phyloP scores from a whole-genome alignment of 805 yeast genomes.

The Starmerella khaoyaiensis region DNA sequence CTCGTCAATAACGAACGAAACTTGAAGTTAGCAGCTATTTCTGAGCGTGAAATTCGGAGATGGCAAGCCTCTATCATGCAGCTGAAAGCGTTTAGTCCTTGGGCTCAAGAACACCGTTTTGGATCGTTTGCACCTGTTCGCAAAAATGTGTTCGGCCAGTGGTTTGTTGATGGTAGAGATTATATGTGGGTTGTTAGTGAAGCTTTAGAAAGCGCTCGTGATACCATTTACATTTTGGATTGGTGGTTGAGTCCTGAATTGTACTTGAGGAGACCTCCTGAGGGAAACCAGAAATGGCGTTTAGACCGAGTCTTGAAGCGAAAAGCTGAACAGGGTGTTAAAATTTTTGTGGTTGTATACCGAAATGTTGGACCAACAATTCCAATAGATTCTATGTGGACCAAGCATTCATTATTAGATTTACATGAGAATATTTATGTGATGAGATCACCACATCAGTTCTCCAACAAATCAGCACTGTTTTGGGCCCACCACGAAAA shows the following conservation, averaged over 20 bases:
- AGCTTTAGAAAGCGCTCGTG: conserved; percentile 86
- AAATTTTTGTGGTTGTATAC: conserved; percentile 79
- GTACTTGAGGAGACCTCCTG: conserved; percentile 84
- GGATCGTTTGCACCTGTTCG: conserved; percentile 88
- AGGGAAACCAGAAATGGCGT: conserved; percentile 90
- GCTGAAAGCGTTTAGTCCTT: conserved; percentile 55
- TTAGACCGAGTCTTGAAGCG: conserved; percentile 75
- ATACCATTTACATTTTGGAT: conserved; percentile 86
- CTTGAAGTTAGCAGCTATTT: conserved; percentile 42
- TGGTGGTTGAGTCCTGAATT: conserved; percentile 98
- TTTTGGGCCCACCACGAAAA: conserved; percentile 99
- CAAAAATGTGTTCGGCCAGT: conserved; percentile 74
- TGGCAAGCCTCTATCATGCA: conserved; percentile 63
- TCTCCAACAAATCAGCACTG: conserved; percentile 68
- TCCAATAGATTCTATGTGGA: conserved; percentile 85
- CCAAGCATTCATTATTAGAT: conserved; percentile 82
- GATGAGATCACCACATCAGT: conserved; percentile 88
- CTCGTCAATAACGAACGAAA: conserved; percentile 33
- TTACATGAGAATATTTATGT: conserved; percentile 79
- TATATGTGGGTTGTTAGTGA: conserved; percentile 92
- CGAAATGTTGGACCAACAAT: conserved; percentile 90
- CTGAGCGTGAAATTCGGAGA: conserved; percentile 65
- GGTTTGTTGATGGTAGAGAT: conserved; percentile 95
- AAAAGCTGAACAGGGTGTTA: conserved; percentile 90
- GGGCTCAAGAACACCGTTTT: conserved; percentile 69